A percentile compares a stretch with the other conserved stretches of the same genome.
Evolutionary conservation across 2,329 filamentous ascomycete genomes (phyloP).

Genomic region (Remersonia thermophila): DNA sequence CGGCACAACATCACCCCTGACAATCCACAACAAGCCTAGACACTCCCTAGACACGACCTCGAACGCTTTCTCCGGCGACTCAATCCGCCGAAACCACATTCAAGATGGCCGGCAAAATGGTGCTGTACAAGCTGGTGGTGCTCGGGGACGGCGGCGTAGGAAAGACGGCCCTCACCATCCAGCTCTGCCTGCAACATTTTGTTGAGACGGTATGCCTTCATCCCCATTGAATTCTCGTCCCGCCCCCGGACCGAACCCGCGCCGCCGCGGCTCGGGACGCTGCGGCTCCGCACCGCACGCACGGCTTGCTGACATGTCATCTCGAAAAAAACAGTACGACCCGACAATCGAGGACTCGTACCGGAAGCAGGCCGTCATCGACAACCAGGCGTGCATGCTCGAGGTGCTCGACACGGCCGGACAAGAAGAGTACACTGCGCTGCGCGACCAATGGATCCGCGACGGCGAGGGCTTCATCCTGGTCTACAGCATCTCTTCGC

Average conservation of each 20-base stretch:
- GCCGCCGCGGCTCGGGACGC: too few species aligned
- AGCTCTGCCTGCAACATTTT: conserved; percentile 96
- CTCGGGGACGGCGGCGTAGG: conserved; percentile 87
- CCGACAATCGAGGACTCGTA: conserved; percentile 83
- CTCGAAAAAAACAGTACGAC: conserved; percentile 73
- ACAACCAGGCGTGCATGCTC: conserved; percentile 90
- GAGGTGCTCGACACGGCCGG: conserved; percentile 95
- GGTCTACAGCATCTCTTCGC: conserved; percentile 96
- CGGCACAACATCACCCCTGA: too few species aligned
- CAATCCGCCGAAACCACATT: conserved; percentile 2
- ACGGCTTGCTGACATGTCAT: conserved; percentile 9
- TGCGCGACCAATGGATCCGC: conserved; percentile 96
- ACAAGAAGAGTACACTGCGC: conserved; percentile 94
- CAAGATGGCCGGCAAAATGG: conserved; percentile 84
- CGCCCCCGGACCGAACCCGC: background rate
- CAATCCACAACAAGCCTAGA: too few species aligned
- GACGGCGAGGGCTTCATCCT: conserved; percentile 96
- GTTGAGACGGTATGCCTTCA: conserved; percentile 67
- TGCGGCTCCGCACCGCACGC: too few species aligned
- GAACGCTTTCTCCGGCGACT: background rate
- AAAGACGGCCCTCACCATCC: conserved; percentile 88
- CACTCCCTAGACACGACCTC: conserved; percentile 1
- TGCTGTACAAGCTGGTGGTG: conserved; percentile 91
- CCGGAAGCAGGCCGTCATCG: conserved; percentile 83
- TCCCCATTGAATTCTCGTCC: background rate